Evolutionary conservation across 2,329 filamentous ascomycete genomes (phyloP).

Genomic region (Pseudopyrenochaeta lycopersici): DNA sequence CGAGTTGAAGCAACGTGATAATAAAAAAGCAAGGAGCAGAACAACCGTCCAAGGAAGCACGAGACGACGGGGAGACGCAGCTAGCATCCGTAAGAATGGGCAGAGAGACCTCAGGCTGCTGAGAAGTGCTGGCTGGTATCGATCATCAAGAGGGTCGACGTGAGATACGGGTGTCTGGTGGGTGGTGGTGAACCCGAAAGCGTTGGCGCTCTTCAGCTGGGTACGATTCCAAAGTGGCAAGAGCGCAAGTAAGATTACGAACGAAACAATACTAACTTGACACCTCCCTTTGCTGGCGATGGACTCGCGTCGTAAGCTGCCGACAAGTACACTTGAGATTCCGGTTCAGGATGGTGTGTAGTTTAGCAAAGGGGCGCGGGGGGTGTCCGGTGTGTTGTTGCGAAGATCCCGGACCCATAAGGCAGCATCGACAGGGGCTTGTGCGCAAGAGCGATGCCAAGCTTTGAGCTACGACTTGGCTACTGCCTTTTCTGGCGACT

Average conservation of each 20-base stretch:
- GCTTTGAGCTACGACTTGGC: conserved; percentile 2
- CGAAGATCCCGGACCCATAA: conserved; percentile 3
- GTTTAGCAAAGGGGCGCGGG: background rate
- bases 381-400: conserved; percentile 1
- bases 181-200: background rate
- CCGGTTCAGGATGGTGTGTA: background rate
- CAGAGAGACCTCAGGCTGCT: background rate
- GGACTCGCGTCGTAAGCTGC: background rate
- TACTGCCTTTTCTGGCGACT: conserved; percentile 5
- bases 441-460: conserved; percentile 5
- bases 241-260: background rate
- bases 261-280: background rate
- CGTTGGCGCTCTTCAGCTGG: background rate
- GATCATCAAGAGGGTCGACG: background rate
- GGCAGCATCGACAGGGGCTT: conserved; percentile 3
- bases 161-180: background rate
- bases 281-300: conserved; percentile 7
- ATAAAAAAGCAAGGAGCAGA: conserved; percentile 11
- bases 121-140: background rate
- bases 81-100: background rate
- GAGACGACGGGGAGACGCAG: background rate
- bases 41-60: conserved; percentile 5
- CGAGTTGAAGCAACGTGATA: conserved; percentile 9
- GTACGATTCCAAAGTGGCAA: background rate
- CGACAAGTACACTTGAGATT: background rate